Evolutionary conservation across 164 flowering plant genomes (phyloP), one percentile per base, ranked within the genome.

Genomic region (Aristolochia fimbriata): DNA sequence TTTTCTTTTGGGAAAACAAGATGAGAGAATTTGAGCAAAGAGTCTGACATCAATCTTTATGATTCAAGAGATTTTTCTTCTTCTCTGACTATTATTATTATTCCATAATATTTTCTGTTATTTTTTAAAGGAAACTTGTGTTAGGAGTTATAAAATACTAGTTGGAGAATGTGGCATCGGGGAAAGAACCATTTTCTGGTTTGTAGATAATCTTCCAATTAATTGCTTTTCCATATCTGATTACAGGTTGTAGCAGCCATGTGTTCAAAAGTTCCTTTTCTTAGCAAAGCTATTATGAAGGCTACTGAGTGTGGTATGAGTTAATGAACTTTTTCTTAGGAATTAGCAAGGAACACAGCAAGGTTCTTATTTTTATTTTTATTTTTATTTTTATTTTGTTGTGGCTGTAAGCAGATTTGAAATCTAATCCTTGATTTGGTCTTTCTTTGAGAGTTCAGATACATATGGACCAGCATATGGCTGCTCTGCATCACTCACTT

Each of bases 171-270:
- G n/a, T 51, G 3, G 19, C 12, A 25, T 11, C 5, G 20, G 2
- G 24, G 16, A 52, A 0, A 23, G 27, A 52, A 22, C 27, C 0
- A n/a, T 23, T 8, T 16, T 52, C 10, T 2, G 8, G 1, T 52
- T 22, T 22, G 14, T 23, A 6, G 43, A 37, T 3, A 37, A 37
- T 37, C 43, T 37, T 37, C 22, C 20, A 49, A 20, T 13, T 49
- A 17, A 49, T 49, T 49, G 2, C 52, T 49, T 2, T 49, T 49
- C 9, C 6, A 49, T 56, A 33, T 59, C 52, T 27, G 59, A 53
- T 11, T 71, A 70, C 83, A 93, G 99, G 87, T 93, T 53, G 79
- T 93, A 37, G 97, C 87, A 64, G 88, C 94, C 59, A 93, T 90
- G 96, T 86, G 85, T 72, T 82, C 96, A 52, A 87, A 81, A 75